Base-by-base conservation (phyloP, 257 asterid genomes). In the Nicotiana tabacum region DNA sequence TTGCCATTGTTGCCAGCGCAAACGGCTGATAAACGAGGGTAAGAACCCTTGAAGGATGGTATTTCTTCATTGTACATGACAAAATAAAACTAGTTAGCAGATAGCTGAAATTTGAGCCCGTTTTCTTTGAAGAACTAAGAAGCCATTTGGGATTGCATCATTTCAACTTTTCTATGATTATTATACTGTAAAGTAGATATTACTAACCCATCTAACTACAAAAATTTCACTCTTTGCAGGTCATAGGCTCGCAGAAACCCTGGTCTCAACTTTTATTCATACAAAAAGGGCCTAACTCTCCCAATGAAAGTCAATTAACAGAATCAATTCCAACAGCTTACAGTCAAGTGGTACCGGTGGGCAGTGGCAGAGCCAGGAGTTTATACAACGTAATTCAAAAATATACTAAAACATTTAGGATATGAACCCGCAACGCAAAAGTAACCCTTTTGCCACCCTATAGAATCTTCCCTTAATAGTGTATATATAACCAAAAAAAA, bases 21-120 rank as follows among this genome's bases (percentile, higher is more conserved):
- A 82, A 82, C 1, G 91, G 91, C 57, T 85, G 91, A 83, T 89
- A 87, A 57, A 87, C 85, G 21, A 89, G 87, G 37, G 91, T 85
- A 16, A 89, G 86, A 10, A 89, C 91, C 83, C 90, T 85, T 43
- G 88, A 30, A 39, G 91, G 91, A 89, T 87, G 90, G 82, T 89
- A 89, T 17, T 32, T 13, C 89, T 89, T 64, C 86, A 66, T 74
- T 74, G 43, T 48, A 48, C 62, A 74, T 48, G 43, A 74, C 43
- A 74, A 74, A 83, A 9, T 9, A 53, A 55, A 65, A 46, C 32
- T 1, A 24, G 64, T 62, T 48, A 74, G 43, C 27, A 74, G 62
- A 48, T 24, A 21, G 3, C 67, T 61, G 27, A 21, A 58, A 5
- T 58, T 58, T 9, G 3, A 10, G 9, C 1, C 65, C 11, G 0